phyloP scores from a whole-genome alignment of 345 rosid genomes.

The Murraya koenigii region DNA sequence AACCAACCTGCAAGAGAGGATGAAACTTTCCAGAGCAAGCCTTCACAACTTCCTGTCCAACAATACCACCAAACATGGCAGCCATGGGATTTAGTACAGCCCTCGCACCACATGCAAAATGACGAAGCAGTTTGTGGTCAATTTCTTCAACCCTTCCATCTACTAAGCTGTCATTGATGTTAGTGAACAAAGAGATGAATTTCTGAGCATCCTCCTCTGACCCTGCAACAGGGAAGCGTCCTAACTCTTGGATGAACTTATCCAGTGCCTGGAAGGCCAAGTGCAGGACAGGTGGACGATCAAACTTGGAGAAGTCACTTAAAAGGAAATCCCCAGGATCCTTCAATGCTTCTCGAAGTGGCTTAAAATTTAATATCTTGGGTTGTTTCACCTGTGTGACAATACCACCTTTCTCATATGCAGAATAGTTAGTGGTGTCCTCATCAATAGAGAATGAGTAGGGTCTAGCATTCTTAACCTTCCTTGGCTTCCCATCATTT shows the following conservation, averaged over 20 bases:
- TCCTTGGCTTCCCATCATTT: conserved; percentile 90
- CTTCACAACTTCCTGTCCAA: conserved; percentile 88
- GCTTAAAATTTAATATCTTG: conserved; percentile 55
- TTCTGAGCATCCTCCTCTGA: conserved; percentile 86
- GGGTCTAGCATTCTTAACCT: conserved; percentile 64
- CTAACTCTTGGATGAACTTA: conserved; percentile 42
- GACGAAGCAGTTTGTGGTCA: conserved; percentile 54
- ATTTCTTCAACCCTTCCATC: conserved; percentile 66
- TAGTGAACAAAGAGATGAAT: conserved; percentile 47
- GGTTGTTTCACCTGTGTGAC: conserved; percentile 73
- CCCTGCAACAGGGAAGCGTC: conserved; percentile 66
- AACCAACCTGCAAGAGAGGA: conserved; percentile 75
- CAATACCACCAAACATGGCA: conserved; percentile 92
- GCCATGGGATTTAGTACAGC: conserved; percentile 96
- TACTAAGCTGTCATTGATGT: conserved; percentile 54
- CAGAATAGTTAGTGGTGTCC: conserved; percentile 57
- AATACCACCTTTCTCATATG: conserved; percentile 79
- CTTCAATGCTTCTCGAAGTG: conserved; percentile 53
- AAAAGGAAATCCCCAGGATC: conserved; percentile 70
- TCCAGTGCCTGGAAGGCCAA: conserved; percentile 73
- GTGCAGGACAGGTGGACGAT: conserved; percentile 66
- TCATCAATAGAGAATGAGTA: conserved; percentile 74
- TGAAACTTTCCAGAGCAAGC: conserved; percentile 96
- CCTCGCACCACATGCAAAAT: conserved; percentile 83
- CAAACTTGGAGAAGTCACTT: conserved; percentile 73